phyloP scores from a whole-genome alignment of 2,329 filamentous ascomycete species.

The Chrysosporium queenslandicum region DNA sequence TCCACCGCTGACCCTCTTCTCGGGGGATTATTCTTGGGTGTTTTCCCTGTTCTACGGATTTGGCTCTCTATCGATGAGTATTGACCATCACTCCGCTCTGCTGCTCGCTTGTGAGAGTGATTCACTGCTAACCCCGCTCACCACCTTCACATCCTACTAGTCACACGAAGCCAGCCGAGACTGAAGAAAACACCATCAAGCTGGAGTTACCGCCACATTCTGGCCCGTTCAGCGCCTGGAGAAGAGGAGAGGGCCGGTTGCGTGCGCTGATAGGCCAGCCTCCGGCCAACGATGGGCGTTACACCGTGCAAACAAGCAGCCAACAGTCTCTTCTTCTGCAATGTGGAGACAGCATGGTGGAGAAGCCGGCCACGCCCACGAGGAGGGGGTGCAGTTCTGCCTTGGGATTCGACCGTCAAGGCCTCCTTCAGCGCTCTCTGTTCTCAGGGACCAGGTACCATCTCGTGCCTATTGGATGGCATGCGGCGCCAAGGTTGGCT shows the following conservation, averaged over 20 bases:
- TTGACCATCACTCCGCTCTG: not conserved
- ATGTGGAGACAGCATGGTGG: not conserved
- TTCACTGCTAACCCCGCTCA: too few species aligned
- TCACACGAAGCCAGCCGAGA: not conserved
- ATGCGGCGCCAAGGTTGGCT: not conserved
- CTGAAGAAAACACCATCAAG: not conserved
- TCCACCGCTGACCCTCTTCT: not conserved
- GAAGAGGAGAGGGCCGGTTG: not conserved
- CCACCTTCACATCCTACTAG: too few species aligned
- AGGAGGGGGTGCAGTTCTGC: not conserved
- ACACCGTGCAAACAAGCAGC: not conserved
- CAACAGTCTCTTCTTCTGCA: not conserved
- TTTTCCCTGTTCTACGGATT: not conserved
- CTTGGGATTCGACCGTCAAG: not conserved
- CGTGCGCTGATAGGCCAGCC: not conserved
- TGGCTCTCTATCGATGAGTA: too few species aligned
- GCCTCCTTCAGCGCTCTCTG: not conserved
- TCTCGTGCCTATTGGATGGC: slow-evolving; percentile 3
- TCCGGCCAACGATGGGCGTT: not conserved
- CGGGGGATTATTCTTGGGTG: not conserved
- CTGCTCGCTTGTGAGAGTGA: too few species aligned
- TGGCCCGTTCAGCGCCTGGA: not conserved
- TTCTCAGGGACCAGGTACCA: slow-evolving; percentile 7
- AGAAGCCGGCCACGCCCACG: not conserved
- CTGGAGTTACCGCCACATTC: not conserved